Evolutionary conservation across 1,284 basidiomycete genomes (phyloP).

Genomic region (Rhizoctonia solani): DNA sequence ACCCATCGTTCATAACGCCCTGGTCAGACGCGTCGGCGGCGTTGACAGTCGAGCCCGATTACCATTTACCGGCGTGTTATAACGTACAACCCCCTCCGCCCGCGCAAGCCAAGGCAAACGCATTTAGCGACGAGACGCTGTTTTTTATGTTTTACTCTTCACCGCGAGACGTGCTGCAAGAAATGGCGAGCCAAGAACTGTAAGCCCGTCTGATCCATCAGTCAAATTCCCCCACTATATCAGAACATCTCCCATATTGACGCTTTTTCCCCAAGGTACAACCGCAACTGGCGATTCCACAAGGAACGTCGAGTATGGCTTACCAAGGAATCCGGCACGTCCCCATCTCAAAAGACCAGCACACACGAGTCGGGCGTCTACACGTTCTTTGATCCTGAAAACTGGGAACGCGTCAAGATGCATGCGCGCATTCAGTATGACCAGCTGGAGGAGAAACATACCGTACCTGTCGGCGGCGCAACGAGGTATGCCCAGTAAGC

Average conservation of each 20-base stretch:
- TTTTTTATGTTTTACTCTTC: constrained; percentile 99
- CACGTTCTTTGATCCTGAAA: constrained; percentile 89
- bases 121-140: constrained; percentile 95
- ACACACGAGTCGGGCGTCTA: constrained; percentile 89
- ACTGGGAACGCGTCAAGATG: constrained; percentile 84
- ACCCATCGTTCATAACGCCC: constrained; percentile 94
- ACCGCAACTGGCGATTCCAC: constrained; percentile 98
- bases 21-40: constrained; percentile 90
- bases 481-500: not conserved
- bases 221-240: not conserved
- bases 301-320: constrained; percentile 95
- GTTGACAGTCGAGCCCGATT: constrained; percentile 86
- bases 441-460: constrained; percentile 80
- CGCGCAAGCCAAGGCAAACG: constrained; percentile 82
- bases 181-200: constrained; percentile 95
- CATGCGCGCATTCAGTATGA: constrained; percentile 86
- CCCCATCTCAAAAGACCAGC: constrained; percentile 83
- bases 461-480: constrained; percentile 3
- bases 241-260: no score
- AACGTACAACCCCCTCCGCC: constrained; percentile 91
- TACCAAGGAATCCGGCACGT: constrained; percentile 86
- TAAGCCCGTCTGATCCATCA: constrained; percentile 52
- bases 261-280: constrained; percentile 64
- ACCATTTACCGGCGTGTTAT: constrained; percentile 90
- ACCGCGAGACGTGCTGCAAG: constrained; percentile 91